These are phyloP conservation scores for Glycyrrhiza uralensis DNA, from an alignment of 306 rosid genomes.

Conservation along the genomic window DNA sequence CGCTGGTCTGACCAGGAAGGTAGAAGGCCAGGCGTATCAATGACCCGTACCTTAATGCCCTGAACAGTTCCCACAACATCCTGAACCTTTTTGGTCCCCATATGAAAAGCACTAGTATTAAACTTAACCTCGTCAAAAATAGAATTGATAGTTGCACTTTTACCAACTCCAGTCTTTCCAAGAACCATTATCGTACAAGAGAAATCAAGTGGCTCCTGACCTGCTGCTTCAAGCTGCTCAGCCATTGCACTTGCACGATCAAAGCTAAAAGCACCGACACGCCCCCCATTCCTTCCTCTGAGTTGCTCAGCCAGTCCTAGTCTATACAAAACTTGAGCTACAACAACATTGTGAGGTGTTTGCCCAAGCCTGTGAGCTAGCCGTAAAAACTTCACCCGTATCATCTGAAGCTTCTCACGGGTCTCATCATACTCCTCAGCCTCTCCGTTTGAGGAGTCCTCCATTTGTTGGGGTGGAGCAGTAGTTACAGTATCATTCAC, in stretches of 20 bases:
- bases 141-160: slow-evolving; percentile 97
- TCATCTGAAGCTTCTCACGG: slow-evolving; percentile 97
- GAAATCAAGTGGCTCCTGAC: slow-evolving; percentile 93
- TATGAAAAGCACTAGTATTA: slow-evolving; percentile 80
- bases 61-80: slow-evolving; percentile 96
- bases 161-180: slow-evolving; percentile 97
- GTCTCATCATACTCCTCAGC: slow-evolving; percentile 92
- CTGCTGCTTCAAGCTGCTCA: slow-evolving; percentile 93
- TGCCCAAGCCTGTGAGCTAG: slow-evolving; percentile 95
- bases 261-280: slow-evolving; percentile 96
- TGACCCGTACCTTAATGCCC: slow-evolving; percentile 90
- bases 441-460: slow-evolving; percentile 70
- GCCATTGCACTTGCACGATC: slow-evolving; percentile 99
- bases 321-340: slow-evolving; percentile 97
- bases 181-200: slow-evolving; percentile 96
- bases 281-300: slow-evolving; percentile 95
- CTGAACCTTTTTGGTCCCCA: slow-evolving; percentile 94
- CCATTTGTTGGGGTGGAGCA: slow-evolving; percentile 63
- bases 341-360: slow-evolving; percentile 99
- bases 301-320: slow-evolving; percentile 94
- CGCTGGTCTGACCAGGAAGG: slow-evolving; percentile 90
- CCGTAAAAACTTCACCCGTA: slow-evolving; percentile 88
- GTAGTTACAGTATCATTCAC: slow-evolving; percentile 64
- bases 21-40: slow-evolving; percentile 95
- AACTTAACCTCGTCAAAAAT: slow-evolving; percentile 92